phyloP scores from a whole-genome alignment of 768 basidiomycete genomes.

The Rhodotorula toruloides region DNA sequence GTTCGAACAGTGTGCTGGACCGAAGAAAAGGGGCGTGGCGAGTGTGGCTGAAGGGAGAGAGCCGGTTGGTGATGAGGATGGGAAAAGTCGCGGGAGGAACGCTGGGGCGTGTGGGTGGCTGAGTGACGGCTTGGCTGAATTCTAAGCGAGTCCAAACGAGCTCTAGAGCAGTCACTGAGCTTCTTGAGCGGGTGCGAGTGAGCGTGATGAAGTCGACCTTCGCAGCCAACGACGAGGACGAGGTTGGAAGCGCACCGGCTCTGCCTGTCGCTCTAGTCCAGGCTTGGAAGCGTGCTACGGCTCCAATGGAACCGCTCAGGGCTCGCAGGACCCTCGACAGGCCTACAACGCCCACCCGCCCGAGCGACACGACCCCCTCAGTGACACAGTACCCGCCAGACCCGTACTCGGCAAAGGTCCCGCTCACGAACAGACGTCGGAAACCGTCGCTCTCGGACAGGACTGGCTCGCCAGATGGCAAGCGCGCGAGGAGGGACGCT shows the following conservation, averaged over 20 bases:
- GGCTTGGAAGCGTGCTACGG: too few relatives aligned
- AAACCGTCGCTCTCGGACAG: neutral
- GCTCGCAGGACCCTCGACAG: too few relatives aligned
- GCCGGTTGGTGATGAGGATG: neutral
- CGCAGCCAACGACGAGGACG: too few relatives aligned
- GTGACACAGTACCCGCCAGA: neutral
- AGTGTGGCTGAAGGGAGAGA: neutral
- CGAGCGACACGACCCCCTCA: neutral
- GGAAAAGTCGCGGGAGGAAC: neutral
- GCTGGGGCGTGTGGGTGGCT: neutral
- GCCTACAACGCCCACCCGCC: neutral
- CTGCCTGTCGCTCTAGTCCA: too few relatives aligned
- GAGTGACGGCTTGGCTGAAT: too few relatives aligned
- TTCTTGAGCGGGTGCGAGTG: too few relatives aligned
- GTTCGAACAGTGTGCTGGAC: neutral
- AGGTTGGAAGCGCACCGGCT: too few relatives aligned
- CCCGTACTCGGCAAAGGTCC: neutral
- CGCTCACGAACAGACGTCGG: neutral
- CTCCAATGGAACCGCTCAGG: too few relatives aligned
- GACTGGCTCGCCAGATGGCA: neutral
- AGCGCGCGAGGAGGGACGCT: neutral
- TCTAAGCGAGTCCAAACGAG: too few relatives aligned
- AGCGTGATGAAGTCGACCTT: too few relatives aligned
- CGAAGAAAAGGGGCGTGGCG: neutral
- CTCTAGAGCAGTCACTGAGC: too few relatives aligned